Percentiles rank a stretch among this genome's conserved stretches.
phyloP scores from a whole-genome alignment of 257 asterid species.

The Thymus quinquecostatus region DNA sequence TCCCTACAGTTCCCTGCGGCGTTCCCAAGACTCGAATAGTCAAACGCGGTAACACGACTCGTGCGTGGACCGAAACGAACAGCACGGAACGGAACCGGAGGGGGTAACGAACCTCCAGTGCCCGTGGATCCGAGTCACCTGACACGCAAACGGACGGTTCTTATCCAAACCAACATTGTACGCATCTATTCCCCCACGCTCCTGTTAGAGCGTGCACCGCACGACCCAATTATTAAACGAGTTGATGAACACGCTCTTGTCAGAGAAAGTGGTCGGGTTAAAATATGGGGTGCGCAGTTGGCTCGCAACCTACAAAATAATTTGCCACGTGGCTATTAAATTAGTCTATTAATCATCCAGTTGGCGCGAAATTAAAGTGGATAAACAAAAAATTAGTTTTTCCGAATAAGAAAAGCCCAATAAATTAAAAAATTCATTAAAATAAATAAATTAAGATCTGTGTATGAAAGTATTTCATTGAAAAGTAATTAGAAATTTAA shows the following conservation, averaged over 20 bases:
- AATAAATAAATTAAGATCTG: neutral
- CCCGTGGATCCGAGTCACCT: neutral
- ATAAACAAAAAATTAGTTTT: neutral
- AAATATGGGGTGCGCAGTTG: conserved; percentile 6
- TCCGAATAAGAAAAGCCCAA: no score
- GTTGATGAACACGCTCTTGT: conserved; percentile 21
- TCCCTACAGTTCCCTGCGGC: conserved; percentile 24
- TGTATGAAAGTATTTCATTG: neutral
- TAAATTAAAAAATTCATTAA: neutral
- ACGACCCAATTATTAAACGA: no score
- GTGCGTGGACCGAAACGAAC: neutral
- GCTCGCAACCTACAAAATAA: conserved; percentile 11
- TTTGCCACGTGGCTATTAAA: conserved; percentile 16
- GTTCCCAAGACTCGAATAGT: neutral
- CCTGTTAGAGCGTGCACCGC: conserved; percentile 10
- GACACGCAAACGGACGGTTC: conserved; percentile 27
- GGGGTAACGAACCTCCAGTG: neutral
- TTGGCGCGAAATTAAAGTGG: neutral
- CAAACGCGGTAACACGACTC: neutral
- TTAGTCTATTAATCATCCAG: neutral
- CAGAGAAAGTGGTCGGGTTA: neutral
- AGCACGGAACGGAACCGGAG: conserved; percentile 16
- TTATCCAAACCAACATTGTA: conserved; percentile 31
- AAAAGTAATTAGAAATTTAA: neutral
- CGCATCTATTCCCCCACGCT: neutral